phyloP scores from a whole-genome alignment of 1,284 basidiomycete species.

The Sutorius eximius region DNA sequence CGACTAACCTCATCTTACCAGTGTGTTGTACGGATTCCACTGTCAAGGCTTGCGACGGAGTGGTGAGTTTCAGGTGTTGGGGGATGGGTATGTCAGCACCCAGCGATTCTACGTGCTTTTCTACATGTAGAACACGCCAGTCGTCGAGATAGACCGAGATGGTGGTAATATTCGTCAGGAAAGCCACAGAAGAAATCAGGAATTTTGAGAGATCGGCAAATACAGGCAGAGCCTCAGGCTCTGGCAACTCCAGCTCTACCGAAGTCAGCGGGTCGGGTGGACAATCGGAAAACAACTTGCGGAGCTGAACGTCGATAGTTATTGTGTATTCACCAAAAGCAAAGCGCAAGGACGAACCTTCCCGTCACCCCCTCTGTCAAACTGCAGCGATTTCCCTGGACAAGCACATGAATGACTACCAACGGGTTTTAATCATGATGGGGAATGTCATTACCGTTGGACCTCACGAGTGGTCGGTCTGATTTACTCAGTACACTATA shows the following conservation, averaged over 20 bases:
- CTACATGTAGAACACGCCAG: neutral
- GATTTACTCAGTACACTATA: conserved; percentile 80
- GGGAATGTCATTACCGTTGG: conserved; percentile 54
- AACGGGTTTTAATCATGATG: neutral
- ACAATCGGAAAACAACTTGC: conserved; percentile 50
- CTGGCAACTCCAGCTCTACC: conserved; percentile 39
- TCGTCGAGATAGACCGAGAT: neutral
- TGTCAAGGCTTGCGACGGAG: neutral
- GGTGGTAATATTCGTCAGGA: neutral
- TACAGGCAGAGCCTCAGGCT: conserved; percentile 70
- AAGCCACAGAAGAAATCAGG: neutral
- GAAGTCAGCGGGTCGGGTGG: conserved; percentile 44
- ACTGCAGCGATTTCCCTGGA: conserved; percentile 36
- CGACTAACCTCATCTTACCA: neutral
- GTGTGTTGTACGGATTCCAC: conserved; percentile 12
- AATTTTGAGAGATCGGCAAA: conserved; percentile 54
- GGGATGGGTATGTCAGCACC: neutral
- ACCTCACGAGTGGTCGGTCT: conserved; percentile 91
- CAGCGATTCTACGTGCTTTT: neutral
- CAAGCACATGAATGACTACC: neutral
- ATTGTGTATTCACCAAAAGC: conserved; percentile 26
- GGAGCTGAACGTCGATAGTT: conserved; percentile 2
- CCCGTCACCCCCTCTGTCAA: conserved; percentile 76
- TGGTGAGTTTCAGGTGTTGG: neutral
- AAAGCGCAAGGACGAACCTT: conserved; percentile 6